Evolutionary conservation across 192 early-diverging fungal species (phyloP).

Genomic region (Spinellus fusiger): DNA sequence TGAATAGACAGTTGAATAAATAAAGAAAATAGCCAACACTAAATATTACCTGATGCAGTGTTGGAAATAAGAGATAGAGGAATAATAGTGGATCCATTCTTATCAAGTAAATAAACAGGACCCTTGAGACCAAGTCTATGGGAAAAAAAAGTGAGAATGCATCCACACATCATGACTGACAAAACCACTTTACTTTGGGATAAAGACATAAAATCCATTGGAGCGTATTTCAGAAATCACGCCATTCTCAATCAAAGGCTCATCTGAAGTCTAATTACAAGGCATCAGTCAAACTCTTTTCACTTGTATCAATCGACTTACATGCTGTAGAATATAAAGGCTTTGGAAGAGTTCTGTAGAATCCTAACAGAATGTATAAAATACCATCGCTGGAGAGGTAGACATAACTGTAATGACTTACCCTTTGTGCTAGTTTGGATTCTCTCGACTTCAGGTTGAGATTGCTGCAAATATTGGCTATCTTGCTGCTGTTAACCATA

Average conservation of each 20-base stretch:
- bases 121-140: conserved; percentile 63
- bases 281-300: neutral
- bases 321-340: conserved; percentile 55
- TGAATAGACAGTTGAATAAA: too few species aligned
- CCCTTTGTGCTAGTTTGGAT: conserved; percentile 69
- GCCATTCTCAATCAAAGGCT: conserved; percentile 50
- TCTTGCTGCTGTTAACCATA: conserved; percentile 32
- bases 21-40: neutral
- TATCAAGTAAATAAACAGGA: conserved; percentile 62
- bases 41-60: conserved; percentile 27
- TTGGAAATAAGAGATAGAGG: conserved; percentile 56
- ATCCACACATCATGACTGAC: neutral
- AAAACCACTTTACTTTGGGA: conserved; percentile 31
- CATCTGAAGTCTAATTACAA: conserved; percentile 7
- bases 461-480: conserved; percentile 38
- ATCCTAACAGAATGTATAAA: conserved; percentile 33
- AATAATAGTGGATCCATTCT: conserved; percentile 42
- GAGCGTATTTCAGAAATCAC: conserved; percentile 68
- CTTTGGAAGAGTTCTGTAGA: conserved; percentile 78
- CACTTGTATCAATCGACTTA: conserved; percentile 8
- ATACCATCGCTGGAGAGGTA: neutral
- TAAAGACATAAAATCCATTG: conserved; percentile 59
- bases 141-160: conserved; percentile 10
- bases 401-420: conserved; percentile 1
- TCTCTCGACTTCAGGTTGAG: conserved; percentile 68